Base-by-base conservation (phyloP, 2,329 filamentous ascomycete species). In the Aspergillus versicolor region DNA sequence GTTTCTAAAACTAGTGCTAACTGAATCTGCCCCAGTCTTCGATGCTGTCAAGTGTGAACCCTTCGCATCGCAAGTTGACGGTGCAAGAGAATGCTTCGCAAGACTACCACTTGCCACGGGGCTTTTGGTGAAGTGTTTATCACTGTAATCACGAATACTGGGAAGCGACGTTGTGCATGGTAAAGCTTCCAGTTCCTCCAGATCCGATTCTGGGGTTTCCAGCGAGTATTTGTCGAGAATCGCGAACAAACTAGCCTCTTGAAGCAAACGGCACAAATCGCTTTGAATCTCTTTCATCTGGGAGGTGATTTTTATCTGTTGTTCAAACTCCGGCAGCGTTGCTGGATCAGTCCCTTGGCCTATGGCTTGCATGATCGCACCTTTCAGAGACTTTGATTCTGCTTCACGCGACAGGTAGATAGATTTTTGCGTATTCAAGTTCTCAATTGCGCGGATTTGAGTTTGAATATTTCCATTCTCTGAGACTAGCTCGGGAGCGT, bases 391-490 rank as follows among this genome's bases (percentile, higher is more conserved):
- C 15, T 73, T 64, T 49, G 73, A 72, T 45, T 70, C 70, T 49
- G 65, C 58, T 32, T 68, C 60, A 37, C 68, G 66, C 15, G 53
- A 38, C 12, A 66, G 53, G 37, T 77, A 70, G 3, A 63, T 55
- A 5, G 51, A 46, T 45, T 66, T 69, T 27, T 74, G 61, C 12
- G 57, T 54, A 50, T 73, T 67, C 37, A 78, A 58, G 15, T 60
- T 58, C 44, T 73, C 65, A 51, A 78, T 69, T 5, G 74, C 71
- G 46, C 73, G 67, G 21, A 78, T 74, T 55, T 69, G 74, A 30
- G 63, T 59, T 15, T 69, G 70, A 21, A 77, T 66, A 13, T 54
- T 56, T 52, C 73, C 73, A 58, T 74, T 75, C 56, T 73, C 66
- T 3, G 67, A 55, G 22, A 74, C 63, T 46, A 77, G 12, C 22